Percentiles rank a stretch among this genome's conserved stretches.
Conservation (phyloP, 306 rosid genomes). For the Sicyos baderoa region DNA sequence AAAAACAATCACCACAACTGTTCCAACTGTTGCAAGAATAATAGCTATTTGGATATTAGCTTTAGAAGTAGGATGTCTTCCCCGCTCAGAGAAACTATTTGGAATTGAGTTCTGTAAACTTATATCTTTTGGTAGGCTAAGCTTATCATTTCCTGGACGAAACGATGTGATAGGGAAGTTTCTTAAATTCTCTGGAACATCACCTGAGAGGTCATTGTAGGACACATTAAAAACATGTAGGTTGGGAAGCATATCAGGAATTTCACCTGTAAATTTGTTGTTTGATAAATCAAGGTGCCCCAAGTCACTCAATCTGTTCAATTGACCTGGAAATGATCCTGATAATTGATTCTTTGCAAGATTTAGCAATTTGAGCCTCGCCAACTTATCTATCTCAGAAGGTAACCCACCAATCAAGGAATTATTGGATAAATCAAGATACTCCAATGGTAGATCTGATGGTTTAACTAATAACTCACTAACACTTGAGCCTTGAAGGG, state of each 20-base stretch:
- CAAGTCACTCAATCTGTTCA: conserved; percentile 58
- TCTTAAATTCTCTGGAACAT: conserved; percentile 57
- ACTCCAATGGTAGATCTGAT: conserved; percentile 43
- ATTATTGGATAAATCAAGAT: conserved; percentile 73
- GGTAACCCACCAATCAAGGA: conserved; percentile 62
- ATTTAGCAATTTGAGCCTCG: conserved; percentile 69
- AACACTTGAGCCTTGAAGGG: conserved; percentile 54
- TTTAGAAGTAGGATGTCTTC: conserved; percentile 41
- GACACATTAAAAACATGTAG: conserved; percentile 70
- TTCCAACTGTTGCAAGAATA: conserved; percentile 84
- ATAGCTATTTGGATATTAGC: conserved; percentile 75
- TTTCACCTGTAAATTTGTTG: conserved; percentile 70
- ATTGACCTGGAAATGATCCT: conserved; percentile 63
- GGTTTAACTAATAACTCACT: conserved; percentile 64
- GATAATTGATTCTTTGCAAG: conserved; percentile 69
- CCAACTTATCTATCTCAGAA: conserved; percentile 59
- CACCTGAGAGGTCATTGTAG: conserved; percentile 66
- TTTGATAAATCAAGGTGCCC: conserved; percentile 70
- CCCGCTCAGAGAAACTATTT: conserved; percentile 25
- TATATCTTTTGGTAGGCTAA: conserved; percentile 29
- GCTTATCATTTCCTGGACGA: conserved; percentile 62
- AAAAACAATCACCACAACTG: conserved; percentile 79
- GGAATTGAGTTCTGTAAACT: conserved; percentile 38
- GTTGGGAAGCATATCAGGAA: conserved; percentile 67
- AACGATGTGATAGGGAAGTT: conserved; percentile 54